These are phyloP conservation scores for Haplosporangium sp. DNA, from an alignment of 371 early-diverging fungal species.

Conservation along the genomic window DNA sequence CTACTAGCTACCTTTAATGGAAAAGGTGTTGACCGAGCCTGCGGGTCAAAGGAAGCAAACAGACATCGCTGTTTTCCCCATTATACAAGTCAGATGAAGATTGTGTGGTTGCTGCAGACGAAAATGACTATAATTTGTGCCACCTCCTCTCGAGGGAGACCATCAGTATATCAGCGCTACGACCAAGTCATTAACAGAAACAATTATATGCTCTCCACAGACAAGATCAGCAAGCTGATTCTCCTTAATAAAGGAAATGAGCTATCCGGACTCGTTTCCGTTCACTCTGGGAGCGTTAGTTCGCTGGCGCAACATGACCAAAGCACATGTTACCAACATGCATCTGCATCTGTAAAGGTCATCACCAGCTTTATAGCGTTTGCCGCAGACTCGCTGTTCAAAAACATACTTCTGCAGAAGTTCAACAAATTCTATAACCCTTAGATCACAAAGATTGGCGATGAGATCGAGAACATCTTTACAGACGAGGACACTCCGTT, in stretches of 20 bases:
- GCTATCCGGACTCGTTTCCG: constrained; percentile 36
- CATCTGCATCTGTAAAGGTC: constrained; percentile 17
- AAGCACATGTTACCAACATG: constrained; percentile 23
- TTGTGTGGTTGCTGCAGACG: too few species aligned
- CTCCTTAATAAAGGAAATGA: constrained; percentile 35
- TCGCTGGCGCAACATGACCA: constrained; percentile 24
- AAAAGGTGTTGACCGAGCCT: too few species aligned
- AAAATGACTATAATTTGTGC: too few species aligned
- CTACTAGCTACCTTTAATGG: too few species aligned
- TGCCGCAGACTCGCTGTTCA: constrained; percentile 15
- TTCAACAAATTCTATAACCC: constrained; percentile 29
- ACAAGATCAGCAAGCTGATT: constrained; percentile 22
- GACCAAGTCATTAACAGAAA: constrained; percentile 20
- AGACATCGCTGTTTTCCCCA: too few species aligned
- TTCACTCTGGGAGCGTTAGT: constrained; percentile 22
- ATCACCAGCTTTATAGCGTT: constrained; percentile 16
- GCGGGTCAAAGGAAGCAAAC: too few species aligned
- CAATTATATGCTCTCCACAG: constrained; percentile 16
- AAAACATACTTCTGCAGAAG: constrained; percentile 17
- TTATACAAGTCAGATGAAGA: too few species aligned
- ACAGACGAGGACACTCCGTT: constrained; percentile 30
- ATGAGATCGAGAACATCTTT: constrained; percentile 24
- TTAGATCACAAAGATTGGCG: constrained; percentile 18
- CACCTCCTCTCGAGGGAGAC: too few species aligned
- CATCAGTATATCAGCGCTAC: constrained; percentile 7